Base-by-base conservation (phyloP, 176 grass and related monocot species). In the Leersia perrieri region DNA sequence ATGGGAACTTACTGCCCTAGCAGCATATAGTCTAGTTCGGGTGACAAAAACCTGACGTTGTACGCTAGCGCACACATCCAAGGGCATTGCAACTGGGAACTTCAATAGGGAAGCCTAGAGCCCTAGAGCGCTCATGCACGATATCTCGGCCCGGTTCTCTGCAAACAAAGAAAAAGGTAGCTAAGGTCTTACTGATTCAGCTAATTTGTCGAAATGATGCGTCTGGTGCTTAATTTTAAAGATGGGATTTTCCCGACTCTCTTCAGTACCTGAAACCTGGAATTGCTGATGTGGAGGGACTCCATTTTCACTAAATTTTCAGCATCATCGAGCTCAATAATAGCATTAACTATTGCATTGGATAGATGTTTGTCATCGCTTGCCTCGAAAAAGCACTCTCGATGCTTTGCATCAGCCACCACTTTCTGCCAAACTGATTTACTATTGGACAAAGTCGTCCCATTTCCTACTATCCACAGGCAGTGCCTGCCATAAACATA, bases 401-500 rank as follows among this genome's bases (percentile, higher is more conserved):
- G 74, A 55, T 60, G 45, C 27, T 27, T 51, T 11, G 63, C 80
- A 79, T 90, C 80, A 7, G 23, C 39, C 1, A 86, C 68, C 34
- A 90, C 68, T 28, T 90, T 70, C 62, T 69, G 47, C 88, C 84
- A 90, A 32, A 90, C 34, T 11, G 88, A 86, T 34, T 25, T 66
- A n/a, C 84, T 86, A 27, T 70, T 79, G 13, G 62, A 61, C 29
- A 90, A 79, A 5, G 79, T 90, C 7, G 13, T 44, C 12, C 33
- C 84, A 15, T 90, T 90, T 38, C 83, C 88, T 42, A 90, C 58
- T 44, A 90, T 79, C 88, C 83, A 86, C 20, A 90, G 76, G 51
- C 83, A 86, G 23, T 90, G 76, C 44, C 74, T 86, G 1, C 11
- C 68, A 51, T 3, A 33, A 34, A 26, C 2, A 67, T 28, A n/a